These are phyloP conservation scores for Hydnum rufescens DNA, from an alignment of 768 basidiomycete species.

Conservation along the genomic window DNA sequence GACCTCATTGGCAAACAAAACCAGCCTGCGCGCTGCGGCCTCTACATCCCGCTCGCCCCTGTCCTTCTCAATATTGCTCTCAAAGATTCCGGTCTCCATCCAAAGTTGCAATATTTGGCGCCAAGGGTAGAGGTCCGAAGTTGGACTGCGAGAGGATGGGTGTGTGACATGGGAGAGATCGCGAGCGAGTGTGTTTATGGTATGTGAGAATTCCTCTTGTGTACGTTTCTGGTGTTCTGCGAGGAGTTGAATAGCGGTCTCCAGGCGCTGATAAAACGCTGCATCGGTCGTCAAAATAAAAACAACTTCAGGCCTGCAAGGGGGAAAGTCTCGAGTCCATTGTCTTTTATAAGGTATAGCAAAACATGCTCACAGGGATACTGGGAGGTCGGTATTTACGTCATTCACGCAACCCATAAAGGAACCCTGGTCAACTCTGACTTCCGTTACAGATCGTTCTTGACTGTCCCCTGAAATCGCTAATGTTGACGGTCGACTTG, in stretches of 20 bases:
- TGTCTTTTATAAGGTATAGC: neutral
- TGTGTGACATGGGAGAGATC: conserved; percentile 13
- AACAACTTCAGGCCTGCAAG: conserved; percentile 29
- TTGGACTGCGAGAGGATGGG: conserved; percentile 12
- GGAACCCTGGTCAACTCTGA: too few species aligned
- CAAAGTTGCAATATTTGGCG: conserved; percentile 78
- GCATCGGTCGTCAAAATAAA: conserved; percentile 66
- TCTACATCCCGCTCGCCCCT: conserved; percentile 51
- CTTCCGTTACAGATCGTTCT: too few species aligned
- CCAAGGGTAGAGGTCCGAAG: conserved; percentile 65
- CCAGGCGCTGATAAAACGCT: conserved; percentile 61
- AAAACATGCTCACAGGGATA: neutral
- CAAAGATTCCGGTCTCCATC: conserved; percentile 70
- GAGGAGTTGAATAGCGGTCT: conserved; percentile 30
- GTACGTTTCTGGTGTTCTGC: conserved; percentile 26
- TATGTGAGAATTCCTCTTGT: conserved; percentile 30
- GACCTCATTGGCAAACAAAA: conserved; percentile 40
- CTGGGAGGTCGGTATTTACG: neutral
- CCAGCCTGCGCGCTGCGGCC: conserved; percentile 46
- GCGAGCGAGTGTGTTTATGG: conserved; percentile 28
- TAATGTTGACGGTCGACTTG: too few species aligned
- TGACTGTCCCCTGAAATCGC: too few species aligned
- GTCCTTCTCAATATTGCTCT: conserved; percentile 40
- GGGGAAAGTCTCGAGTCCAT: neutral
- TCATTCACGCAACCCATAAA: neutral